These are phyloP conservation scores for Metschnikowia colocasiae DNA, from an alignment of 805 yeast species.

Conservation along the genomic window DNA sequence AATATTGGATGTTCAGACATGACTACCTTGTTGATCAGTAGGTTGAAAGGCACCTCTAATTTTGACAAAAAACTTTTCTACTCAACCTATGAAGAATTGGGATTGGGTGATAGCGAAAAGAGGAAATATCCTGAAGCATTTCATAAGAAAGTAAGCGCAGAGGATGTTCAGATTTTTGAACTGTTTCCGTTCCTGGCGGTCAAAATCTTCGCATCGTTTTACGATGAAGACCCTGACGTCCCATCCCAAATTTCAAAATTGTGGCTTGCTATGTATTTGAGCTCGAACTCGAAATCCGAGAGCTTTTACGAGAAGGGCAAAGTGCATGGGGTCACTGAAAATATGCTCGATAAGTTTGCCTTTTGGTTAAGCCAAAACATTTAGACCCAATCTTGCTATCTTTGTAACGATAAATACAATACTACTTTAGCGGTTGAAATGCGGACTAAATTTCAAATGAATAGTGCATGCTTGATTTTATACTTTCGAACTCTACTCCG, in stretches of 20 bases:
- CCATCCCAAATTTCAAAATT: slow-evolving; percentile 30
- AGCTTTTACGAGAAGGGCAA: slow-evolving; percentile 27
- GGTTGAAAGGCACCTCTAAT: slow-evolving; percentile 28
- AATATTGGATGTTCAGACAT: slow-evolving; percentile 50
- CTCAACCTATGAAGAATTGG: slow-evolving; percentile 32
- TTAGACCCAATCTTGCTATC: background rate
- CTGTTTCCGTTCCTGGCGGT: slow-evolving; percentile 29
- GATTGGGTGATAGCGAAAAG: slow-evolving; percentile 26
- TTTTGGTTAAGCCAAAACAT: slow-evolving; percentile 25
- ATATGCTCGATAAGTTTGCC: slow-evolving; percentile 32
- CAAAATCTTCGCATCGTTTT: slow-evolving; percentile 36
- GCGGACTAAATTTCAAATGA: background rate
- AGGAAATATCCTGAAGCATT: slow-evolving; percentile 31
- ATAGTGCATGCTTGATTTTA: background rate
- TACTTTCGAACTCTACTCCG: background rate
- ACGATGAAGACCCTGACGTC: slow-evolving; percentile 33
- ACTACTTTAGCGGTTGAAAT: background rate
- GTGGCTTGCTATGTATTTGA: slow-evolving; percentile 31
- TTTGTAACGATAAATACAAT: background rate
- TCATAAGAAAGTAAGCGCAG: slow-evolving; percentile 27
- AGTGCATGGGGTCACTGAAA: slow-evolving; percentile 34
- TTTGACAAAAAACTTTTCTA: slow-evolving; percentile 32
- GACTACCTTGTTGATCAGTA: slow-evolving; percentile 40
- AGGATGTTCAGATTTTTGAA: slow-evolving; percentile 33
- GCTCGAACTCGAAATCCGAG: slow-evolving; percentile 24